phyloP scores from a whole-genome alignment of 2,329 filamentous ascomycete genomes.

The Malbranchea zuffiana region DNA sequence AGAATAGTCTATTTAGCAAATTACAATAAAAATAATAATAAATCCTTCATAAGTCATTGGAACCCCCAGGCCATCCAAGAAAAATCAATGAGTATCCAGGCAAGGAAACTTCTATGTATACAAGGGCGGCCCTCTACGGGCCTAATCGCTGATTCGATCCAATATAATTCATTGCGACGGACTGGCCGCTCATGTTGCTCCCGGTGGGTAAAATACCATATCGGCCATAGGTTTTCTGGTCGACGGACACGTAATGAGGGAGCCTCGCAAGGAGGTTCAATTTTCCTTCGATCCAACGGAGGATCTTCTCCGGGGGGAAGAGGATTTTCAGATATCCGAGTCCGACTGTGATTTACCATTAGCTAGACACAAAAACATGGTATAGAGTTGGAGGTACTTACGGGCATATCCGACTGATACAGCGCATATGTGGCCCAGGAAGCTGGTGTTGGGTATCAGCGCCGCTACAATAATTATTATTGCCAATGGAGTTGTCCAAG shows the following conservation, averaged over 20 bases:
- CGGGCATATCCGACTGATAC: constrained; percentile 78
- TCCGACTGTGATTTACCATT: constrained; percentile 60
- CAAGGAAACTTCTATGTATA: too few relatives aligned
- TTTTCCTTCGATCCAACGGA: constrained; percentile 81
- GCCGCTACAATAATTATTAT: constrained; percentile 63
- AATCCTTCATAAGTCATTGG: too few relatives aligned
- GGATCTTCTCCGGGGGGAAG: constrained; percentile 74
- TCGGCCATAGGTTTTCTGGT: constrained; percentile 89
- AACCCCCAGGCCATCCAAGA: too few relatives aligned
- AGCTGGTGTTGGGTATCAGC: constrained; percentile 67
- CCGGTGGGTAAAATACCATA: constrained; percentile 73
- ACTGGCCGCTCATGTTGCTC: constrained; percentile 19
- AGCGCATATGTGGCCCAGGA: constrained; percentile 77
- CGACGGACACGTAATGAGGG: constrained; percentile 86
- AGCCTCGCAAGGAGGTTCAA: constrained; percentile 72
- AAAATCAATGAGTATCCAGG: too few relatives aligned
- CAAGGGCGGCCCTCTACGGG: constrained; percentile 34
- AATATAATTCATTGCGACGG: constrained; percentile 48
- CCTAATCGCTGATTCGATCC: constrained; percentile 56
- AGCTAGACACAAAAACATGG: too few relatives aligned
- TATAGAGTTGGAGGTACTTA: constrained; percentile 37
- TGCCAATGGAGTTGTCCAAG: constrained; percentile 80
- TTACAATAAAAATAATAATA: too few relatives aligned
- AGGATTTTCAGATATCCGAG: constrained; percentile 82
- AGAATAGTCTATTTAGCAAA: too few relatives aligned